Conservation (phyloP, 176 grass and related monocot genomes). For the Oryza brachyantha region DNA sequence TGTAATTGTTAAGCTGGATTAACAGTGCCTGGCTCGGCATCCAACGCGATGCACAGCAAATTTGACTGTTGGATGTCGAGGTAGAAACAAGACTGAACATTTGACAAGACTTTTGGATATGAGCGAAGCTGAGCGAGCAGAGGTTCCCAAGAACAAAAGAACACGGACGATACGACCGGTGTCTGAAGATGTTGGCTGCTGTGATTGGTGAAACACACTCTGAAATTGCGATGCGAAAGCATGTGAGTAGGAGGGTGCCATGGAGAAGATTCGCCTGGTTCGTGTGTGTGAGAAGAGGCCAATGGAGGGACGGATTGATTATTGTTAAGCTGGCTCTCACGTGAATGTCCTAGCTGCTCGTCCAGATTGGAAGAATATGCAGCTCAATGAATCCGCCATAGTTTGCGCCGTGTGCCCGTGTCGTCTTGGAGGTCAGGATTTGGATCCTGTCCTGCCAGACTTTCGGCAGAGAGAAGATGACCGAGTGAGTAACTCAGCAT, state of each 20-base stretch:
- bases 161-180: not conserved
- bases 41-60: not conserved
- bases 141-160: not conserved
- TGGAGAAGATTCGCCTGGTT: constrained; percentile 32
- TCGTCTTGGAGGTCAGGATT: not conserved
- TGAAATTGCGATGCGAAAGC: not conserved
- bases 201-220: not conserved
- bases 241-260: not conserved
- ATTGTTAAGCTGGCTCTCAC: constrained; percentile 19
- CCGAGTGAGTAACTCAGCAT: no score
- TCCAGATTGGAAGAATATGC: not conserved
- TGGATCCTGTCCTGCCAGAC: no score
- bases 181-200: not conserved
- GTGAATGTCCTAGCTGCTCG: not conserved
- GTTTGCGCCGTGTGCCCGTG: not conserved
- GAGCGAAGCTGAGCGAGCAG: not conserved
- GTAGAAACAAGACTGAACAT: not conserved
- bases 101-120: not conserved
- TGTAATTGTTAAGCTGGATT: not conserved
- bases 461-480: no score
- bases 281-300: constrained; percentile 22
- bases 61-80: not conserved
- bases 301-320: not conserved
- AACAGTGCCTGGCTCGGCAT: not conserved
- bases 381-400: not conserved